Conservation (phyloP, 106 monocot species). For the Agapanthus africanus region DNA sequence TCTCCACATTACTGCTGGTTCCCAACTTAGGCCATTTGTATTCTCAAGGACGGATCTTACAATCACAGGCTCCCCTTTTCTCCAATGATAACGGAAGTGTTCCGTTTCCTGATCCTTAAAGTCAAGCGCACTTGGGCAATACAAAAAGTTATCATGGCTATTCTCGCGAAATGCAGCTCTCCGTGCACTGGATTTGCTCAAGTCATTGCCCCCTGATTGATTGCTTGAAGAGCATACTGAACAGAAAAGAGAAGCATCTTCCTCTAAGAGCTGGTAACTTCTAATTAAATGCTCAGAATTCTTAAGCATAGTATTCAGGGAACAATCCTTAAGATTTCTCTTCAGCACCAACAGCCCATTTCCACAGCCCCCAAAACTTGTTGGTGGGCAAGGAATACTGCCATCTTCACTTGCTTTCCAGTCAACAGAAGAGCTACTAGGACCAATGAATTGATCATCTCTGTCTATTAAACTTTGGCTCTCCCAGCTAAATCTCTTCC, state of each 20-base stretch:
- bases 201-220: no score
- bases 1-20: slow-evolving; percentile 27
- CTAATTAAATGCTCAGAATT: slow-evolving; percentile 16
- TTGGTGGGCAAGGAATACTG: slow-evolving; percentile 13
- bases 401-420: slow-evolving; percentile 20
- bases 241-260: neutral
- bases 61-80: slow-evolving; percentile 27
- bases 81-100: slow-evolving; percentile 28
- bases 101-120: slow-evolving; percentile 10
- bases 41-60: slow-evolving; percentile 17
- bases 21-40: slow-evolving; percentile 25
- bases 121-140: slow-evolving; percentile 18
- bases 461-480: neutral
- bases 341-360: slow-evolving; percentile 8
- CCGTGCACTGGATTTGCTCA: neutral
- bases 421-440: no score
- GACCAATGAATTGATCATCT: neutral
- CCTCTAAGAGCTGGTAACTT: slow-evolving; percentile 2
- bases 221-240: neutral
- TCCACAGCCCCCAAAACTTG: slow-evolving; percentile 12
- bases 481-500: slow-evolving; percentile 23
- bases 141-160: slow-evolving; percentile 20
- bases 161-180: slow-evolving; percentile 13
- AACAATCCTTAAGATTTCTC: slow-evolving; percentile 14
- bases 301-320: slow-evolving; percentile 14